Conservation (phyloP, 129 eudicot species). For the Flaveria sonorensis region DNA sequence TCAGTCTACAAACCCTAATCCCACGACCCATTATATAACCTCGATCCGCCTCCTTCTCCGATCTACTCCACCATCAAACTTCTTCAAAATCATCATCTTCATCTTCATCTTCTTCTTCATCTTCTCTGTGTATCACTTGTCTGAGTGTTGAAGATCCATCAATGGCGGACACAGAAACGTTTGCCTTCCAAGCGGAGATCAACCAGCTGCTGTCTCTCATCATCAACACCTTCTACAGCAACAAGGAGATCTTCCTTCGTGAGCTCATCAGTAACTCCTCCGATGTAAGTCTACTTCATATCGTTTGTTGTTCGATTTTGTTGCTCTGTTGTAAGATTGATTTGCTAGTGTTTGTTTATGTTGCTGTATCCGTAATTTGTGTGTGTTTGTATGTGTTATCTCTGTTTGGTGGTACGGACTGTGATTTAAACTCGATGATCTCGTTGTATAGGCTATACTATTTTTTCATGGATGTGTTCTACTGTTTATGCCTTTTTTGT, state of each 20-base stretch:
- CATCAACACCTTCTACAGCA: conserved; percentile 88
- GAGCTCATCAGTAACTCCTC: conserved; percentile 86
- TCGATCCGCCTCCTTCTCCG: conserved; percentile 18
- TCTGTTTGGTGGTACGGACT: too few species aligned
- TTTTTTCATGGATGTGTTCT: background rate
- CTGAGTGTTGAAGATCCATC: background rate
- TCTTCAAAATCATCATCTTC: background rate
- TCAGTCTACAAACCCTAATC: conserved; percentile 19
- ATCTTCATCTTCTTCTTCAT: background rate
- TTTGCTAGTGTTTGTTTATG: background rate
- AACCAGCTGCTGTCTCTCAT: conserved; percentile 79
- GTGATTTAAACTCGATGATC: too few species aligned
- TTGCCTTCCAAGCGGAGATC: conserved; percentile 92
- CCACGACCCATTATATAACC: conserved; percentile 2
- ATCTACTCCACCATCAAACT: conserved; percentile 9
- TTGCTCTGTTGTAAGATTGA: background rate
- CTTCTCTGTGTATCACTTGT: background rate
- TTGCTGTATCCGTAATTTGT: background rate
- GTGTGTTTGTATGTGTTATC: background rate
- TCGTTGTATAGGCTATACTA: background rate
- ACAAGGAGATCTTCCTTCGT: conserved; percentile 90
- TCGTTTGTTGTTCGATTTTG: background rate
- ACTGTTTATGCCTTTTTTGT: background rate
- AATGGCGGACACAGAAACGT: conserved; percentile 87
- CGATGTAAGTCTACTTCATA: conserved; percentile 49